phyloP scores from a whole-genome alignment of 2,329 filamentous ascomycete species.

The Aspergillus sclerotialis region DNA sequence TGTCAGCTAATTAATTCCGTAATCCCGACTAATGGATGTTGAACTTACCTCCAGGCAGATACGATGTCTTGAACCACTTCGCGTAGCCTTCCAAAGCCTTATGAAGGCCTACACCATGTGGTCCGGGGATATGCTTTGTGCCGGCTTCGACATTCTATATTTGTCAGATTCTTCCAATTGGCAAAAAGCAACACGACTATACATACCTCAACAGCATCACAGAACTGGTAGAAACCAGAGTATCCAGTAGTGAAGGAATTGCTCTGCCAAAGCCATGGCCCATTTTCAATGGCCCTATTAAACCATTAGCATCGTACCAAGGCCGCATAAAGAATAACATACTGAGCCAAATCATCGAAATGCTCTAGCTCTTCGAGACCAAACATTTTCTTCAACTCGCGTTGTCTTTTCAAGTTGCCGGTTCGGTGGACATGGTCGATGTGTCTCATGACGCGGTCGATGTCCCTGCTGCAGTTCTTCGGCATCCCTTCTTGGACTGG shows the following conservation, averaged over 20 bases:
- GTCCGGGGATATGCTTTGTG: constrained; percentile 23
- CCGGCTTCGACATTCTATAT: constrained; percentile 25
- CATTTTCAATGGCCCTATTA: constrained; percentile 45
- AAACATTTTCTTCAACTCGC: constrained; percentile 46
- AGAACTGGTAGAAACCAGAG: constrained; percentile 42
- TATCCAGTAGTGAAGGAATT: constrained; percentile 46
- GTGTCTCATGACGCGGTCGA: constrained; percentile 46
- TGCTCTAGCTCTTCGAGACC: constrained; percentile 45
- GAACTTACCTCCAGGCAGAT: constrained; percentile 44
- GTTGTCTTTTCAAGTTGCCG: constrained; percentile 36
- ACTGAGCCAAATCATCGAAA: constrained; percentile 48
- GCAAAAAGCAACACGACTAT: not conserved
- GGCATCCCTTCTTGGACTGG: constrained; percentile 54
- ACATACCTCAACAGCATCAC: constrained; percentile 45
- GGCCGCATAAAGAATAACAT: constrained; percentile 4
- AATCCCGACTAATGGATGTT: not conserved
- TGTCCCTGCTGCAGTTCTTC: constrained; percentile 50
- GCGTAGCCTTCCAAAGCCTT: constrained; percentile 50
- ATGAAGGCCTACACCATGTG: constrained; percentile 47
- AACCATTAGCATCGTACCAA: too few relatives aligned
- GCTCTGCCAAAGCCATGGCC: constrained; percentile 53
- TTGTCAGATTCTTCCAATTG: constrained; percentile 6
- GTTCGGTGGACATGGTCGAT: constrained; percentile 45
- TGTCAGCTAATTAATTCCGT: not conserved
- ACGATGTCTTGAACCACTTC: constrained; percentile 43